Conservation (phyloP, 352 stramenopile species). For the Poterioochromonas sp. region DNA sequence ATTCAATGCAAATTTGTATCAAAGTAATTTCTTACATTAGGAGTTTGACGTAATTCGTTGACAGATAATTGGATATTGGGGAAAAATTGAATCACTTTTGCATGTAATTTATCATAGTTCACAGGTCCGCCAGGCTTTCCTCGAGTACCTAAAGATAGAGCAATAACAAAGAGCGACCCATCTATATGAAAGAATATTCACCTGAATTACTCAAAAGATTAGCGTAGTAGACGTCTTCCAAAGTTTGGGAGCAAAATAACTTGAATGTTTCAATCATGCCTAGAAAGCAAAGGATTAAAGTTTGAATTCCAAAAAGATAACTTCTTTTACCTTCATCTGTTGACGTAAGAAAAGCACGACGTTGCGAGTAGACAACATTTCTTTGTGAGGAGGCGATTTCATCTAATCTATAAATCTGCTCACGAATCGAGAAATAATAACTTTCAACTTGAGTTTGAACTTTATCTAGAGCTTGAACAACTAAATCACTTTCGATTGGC, state of each 20-base stretch:
- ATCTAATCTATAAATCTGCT: slow-evolving; percentile 63
- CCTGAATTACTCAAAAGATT: slow-evolving; percentile 6
- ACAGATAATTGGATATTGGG: slow-evolving; percentile 18
- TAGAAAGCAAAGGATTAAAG: too few relatives aligned
- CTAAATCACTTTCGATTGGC: slow-evolving; percentile 60
- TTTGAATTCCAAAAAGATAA: too few relatives aligned
- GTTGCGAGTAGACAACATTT: slow-evolving; percentile 52
- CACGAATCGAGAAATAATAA: slow-evolving; percentile 57
- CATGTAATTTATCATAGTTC: slow-evolving; percentile 39
- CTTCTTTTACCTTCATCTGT: slow-evolving; percentile 19
- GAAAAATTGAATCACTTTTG: slow-evolving; percentile 33
- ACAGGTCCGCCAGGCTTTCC: slow-evolving; percentile 49
- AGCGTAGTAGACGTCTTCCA: slow-evolving; percentile 27
- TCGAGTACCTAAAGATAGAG: too few relatives aligned
- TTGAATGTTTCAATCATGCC: not conserved
- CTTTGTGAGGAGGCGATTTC: slow-evolving; percentile 58
- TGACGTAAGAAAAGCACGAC: slow-evolving; percentile 49
- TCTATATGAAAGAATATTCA: too few relatives aligned
- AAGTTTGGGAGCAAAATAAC: not conserved
- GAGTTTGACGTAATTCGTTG: slow-evolving; percentile 24
- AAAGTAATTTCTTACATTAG: slow-evolving; percentile 32
- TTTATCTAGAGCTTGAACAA: slow-evolving; percentile 60
- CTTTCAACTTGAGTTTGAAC: slow-evolving; percentile 61
- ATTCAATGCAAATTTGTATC: too few relatives aligned
- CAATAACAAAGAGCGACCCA: too few relatives aligned